Evolutionary conservation across 2,329 filamentous ascomycete genomes (phyloP), one percentile per base, ranked within the genome.

Genomic region (Mycosphaerelloides madeirae): DNA sequence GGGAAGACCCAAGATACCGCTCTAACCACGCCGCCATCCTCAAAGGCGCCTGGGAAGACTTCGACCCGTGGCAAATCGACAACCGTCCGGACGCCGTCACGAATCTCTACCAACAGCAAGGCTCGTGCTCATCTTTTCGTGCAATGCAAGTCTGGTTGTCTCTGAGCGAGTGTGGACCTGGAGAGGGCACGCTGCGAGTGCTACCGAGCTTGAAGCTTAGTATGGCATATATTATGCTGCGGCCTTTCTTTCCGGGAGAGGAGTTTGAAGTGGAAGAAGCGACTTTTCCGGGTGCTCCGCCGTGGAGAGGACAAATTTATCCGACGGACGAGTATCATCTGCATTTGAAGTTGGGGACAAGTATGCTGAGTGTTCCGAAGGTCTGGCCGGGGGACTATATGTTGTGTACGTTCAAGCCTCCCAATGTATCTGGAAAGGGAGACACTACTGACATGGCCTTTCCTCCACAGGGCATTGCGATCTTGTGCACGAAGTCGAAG

Each of bases 351-450:
- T 28, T 19, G 8, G 22, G 37, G 1, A 43, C 33, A 20, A 34
- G 32, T n/a, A 36, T 48, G 9, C 35, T 48, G 16, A 38, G 38
- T 16, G 40, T 48, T n/a, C 44, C 44, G 13, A 33, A 35, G 13
- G 44, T 48, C 6, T 20, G 31, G n/a, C 44, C 44, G 11, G 44
- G 44, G 11, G 44, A 48, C 40, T 48, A 43, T 20, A 43, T 48
- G 39, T 48, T 48, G 18, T 43, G 44, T 39, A 18, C 29, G 37
- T 39, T n/a, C 11, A 8, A 25, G n/a, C 28, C n/a, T 33, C n/a
- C 13, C 31, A 14, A 33, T 33, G n/a, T 8, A 8, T 14, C 16
- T n/a, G 8, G 28, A 14, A 15, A 12, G n/a, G 31, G 7, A 7
- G n/a, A 15, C 7, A 33, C 16, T 8, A 15, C 31, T 15, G 31